Conservation (phyloP, 257 asterid genomes). For the Jacaranda copaia region DNA sequence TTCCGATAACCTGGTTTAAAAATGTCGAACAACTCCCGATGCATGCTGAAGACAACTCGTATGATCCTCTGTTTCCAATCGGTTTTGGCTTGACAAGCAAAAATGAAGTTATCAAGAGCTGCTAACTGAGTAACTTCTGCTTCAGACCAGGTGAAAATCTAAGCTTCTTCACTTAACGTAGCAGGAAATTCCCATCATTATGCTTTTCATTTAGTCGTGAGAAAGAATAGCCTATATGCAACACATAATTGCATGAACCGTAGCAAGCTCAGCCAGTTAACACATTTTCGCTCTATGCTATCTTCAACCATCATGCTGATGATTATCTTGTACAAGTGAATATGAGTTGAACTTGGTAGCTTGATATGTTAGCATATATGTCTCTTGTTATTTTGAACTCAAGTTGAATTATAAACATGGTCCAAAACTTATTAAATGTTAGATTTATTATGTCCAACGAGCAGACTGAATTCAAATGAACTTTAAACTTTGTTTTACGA, state of each 20-base stretch:
- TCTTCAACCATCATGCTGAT: neutral
- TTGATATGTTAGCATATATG: neutral
- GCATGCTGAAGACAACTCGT: conserved; percentile 52
- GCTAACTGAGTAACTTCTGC: neutral
- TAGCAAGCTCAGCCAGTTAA: neutral
- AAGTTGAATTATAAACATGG: neutral
- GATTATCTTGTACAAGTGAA: neutral
- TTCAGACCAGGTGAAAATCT: neutral
- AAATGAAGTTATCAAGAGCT: conserved; percentile 45
- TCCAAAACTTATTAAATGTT: neutral
- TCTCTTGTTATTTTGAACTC: neutral
- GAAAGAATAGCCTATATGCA: neutral
- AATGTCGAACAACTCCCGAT: conserved; percentile 70
- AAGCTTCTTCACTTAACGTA: neutral
- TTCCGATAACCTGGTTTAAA: conserved; percentile 77
- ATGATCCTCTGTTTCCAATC: conserved; percentile 68
- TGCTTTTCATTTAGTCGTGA: neutral
- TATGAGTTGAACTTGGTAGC: neutral
- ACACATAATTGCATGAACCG: neutral
- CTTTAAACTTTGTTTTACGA: neutral
- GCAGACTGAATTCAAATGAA: neutral
- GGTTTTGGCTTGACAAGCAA: conserved; percentile 74
- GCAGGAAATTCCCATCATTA: neutral
- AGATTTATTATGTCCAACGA: neutral
- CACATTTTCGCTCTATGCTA: neutral